Evolutionary conservation across 2,329 filamentous ascomycete species (phyloP).

Genomic region (Hypoxylon sp.): DNA sequence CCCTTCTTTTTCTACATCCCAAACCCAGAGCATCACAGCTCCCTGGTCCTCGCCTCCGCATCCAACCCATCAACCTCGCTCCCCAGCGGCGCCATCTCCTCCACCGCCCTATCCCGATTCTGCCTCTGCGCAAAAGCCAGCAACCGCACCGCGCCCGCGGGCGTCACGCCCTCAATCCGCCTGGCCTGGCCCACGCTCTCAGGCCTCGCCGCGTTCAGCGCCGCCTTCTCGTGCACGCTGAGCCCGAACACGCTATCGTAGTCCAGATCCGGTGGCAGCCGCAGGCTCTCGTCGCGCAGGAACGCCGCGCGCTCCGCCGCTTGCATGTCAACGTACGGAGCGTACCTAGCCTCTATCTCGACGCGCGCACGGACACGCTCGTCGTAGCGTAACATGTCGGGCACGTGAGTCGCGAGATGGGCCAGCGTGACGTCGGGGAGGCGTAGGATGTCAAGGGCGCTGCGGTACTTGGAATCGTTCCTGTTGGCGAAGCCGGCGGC

Average conservation of each 20-base stretch:
- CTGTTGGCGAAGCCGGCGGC: slow-evolving; percentile 78
- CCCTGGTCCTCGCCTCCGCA: slow-evolving; percentile 58
- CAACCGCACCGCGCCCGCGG: slow-evolving; percentile 72
- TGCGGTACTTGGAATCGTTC: slow-evolving; percentile 75
- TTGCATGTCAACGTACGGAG: slow-evolving; percentile 86
- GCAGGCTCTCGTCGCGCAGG: slow-evolving; percentile 81
- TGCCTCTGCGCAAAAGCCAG: slow-evolving; percentile 70
- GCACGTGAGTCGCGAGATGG: slow-evolving; percentile 71
- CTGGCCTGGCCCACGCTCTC: slow-evolving; percentile 91
- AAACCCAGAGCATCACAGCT: slow-evolving; percentile 49
- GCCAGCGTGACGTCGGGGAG: slow-evolving; percentile 72
- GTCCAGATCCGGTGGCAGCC: slow-evolving; percentile 80
- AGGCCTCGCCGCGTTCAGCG: slow-evolving; percentile 78
- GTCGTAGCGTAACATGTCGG: slow-evolving; percentile 68
- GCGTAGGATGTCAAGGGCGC: slow-evolving; percentile 84
- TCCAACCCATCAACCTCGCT: slow-evolving; percentile 59
- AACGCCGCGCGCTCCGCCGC: slow-evolving; percentile 75
- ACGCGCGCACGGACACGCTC: slow-evolving; percentile 77
- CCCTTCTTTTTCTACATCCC: background rate
- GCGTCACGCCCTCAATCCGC: slow-evolving; percentile 84
- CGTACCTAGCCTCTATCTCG: slow-evolving; percentile 86
- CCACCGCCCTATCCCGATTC: slow-evolving; percentile 31
- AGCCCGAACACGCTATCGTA: slow-evolving; percentile 82
- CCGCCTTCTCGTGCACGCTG: slow-evolving; percentile 82
- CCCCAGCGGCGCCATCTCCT: slow-evolving; percentile 51